Evolutionary conservation across 1,139 yeast genomes (phyloP).

Genomic region (Saccharomyces uvarum): DNA sequence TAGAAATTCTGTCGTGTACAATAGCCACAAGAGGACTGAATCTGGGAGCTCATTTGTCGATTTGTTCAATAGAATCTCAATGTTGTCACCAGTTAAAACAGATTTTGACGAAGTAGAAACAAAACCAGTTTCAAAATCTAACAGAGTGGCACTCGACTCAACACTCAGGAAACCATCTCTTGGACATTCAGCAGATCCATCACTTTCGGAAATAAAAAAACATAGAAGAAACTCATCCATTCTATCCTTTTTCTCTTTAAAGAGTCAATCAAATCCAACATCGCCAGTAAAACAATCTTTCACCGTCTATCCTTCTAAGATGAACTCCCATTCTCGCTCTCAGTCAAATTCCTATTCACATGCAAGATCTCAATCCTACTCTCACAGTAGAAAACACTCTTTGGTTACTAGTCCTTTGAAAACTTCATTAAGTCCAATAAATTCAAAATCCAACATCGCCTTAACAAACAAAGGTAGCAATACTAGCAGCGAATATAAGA

Average conservation of each 20-base stretch:
- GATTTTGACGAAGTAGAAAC: conserved; percentile 1
- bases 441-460: conserved; percentile 1
- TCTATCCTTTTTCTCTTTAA: conserved; percentile 16
- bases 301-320: background rate
- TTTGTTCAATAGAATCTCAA: conserved; percentile 28
- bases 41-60: conserved; percentile 32
- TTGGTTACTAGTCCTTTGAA: conserved; percentile 9
- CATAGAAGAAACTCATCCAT: conserved; percentile 27
- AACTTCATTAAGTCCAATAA: background rate
- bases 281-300: conserved; percentile 1
- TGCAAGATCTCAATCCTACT: conserved; percentile 1
- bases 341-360: background rate
- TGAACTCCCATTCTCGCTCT: background rate
- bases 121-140: background rate
- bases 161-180: conserved; percentile 11
- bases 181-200: conserved; percentile 3
- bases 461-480: background rate
- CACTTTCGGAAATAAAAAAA: conserved; percentile 10
- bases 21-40: conserved; percentile 21
- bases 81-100: conserved; percentile 19
- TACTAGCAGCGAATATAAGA: background rate
- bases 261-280: conserved; percentile 5
- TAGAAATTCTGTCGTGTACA: conserved; percentile 10
- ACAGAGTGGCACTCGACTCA: background rate
- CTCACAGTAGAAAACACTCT: conserved; percentile 12